Evolutionary conservation across 768 basidiomycete species (phyloP), one percentile per base, ranked within the genome.

Genomic region (Chalciporus pseudorubinellus): DNA sequence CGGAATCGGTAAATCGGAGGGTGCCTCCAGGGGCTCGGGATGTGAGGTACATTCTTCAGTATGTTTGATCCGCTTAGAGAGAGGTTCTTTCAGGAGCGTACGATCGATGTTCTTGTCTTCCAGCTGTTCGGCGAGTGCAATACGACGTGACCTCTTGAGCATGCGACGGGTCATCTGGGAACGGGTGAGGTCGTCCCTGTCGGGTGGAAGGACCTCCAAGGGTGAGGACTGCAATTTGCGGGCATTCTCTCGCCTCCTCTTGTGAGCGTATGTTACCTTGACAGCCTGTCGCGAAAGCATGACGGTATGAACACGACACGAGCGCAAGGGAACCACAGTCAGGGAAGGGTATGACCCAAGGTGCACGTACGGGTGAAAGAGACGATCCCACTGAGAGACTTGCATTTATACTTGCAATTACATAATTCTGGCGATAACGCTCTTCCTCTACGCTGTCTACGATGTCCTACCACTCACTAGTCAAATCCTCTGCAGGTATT

Each of bases 121-220:
- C 11, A 42, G 22, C 44, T 60, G 56, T 18, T 58, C 64, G 14
- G 59, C 52, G 39, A 63, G 58, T 11, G 63, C 56, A 13, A 62
- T 65, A n/a, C 71, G 69, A 51, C 77, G 74, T 11, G 76, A 74
- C 14, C 78, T 70, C 57, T 79, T 79, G 57, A 76, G 72, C 71
- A 77, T 76, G 22, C 77, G 70, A 18, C 59, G 70, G 21, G 72
- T 66, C 69, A 78, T 74, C 64, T 77, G 74, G 7, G 66, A 52
- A 24, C 67, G 62, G 3, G 75, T 64, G 18, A 77, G 57, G 53
- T 72, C 70, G 24, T 70, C 63, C 22, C 40, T 49, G 4, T 64
- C 58, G 20, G 55, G 51, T 26, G 65, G 44, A 46, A 72, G 55
- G 51, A 53, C 45, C 42, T 69, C 62, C 28, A 70, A 44, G 2